Conservation (phyloP, 305 asterid species). For the Fraxinus ornus region DNA sequence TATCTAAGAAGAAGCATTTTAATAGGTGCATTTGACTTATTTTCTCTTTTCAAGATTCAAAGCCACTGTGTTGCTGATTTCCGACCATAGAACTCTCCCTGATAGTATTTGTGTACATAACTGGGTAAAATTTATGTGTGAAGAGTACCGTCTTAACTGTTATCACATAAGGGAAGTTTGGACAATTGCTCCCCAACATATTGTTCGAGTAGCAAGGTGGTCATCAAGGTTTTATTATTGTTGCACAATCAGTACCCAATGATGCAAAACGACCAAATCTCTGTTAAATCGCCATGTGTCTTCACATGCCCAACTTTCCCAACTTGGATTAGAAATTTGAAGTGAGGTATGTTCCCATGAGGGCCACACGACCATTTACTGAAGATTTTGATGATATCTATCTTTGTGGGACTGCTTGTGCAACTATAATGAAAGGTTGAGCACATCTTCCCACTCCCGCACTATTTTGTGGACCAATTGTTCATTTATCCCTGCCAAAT, state of each 20-base stretch:
- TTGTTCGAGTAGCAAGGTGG: background rate
- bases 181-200: background rate
- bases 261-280: background rate
- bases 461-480: background rate
- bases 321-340: background rate
- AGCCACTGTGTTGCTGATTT: background rate
- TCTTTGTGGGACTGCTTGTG: background rate
- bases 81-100: background rate
- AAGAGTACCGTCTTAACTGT: background rate
- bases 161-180: background rate
- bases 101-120: background rate
- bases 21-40: background rate
- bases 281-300: background rate
- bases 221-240: background rate
- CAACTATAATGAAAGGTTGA: background rate
- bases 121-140: background rate
- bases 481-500: background rate
- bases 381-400: background rate
- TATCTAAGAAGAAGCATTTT: background rate
- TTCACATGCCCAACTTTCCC: background rate
- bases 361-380: background rate
- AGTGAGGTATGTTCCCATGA: background rate
- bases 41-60: background rate
- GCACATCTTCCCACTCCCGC: background rate
- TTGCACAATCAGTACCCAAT: background rate